Evolutionary conservation across 441 rosid species (phyloP).

Genomic region (Aquilaria agallochum): DNA sequence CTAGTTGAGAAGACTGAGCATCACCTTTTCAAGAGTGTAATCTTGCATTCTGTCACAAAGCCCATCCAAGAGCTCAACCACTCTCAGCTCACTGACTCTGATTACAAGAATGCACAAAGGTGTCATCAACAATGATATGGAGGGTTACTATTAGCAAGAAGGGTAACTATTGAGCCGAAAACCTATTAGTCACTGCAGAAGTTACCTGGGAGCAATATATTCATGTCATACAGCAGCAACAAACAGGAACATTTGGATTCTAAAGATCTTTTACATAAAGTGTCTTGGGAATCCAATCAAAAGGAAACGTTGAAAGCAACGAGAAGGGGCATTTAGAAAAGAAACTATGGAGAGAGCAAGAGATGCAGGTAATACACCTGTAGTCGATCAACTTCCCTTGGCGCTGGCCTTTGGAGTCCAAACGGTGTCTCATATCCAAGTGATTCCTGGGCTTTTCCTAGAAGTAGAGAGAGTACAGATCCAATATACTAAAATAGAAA

Average conservation of each 20-base stretch:
- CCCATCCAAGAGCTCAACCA: constrained; percentile 85
- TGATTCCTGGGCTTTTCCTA: constrained; percentile 95
- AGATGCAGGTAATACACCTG: constrained; percentile 38
- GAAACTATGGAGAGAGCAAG: constrained; percentile 5
- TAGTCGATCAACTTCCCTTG: constrained; percentile 90
- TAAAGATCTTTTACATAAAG: no score
- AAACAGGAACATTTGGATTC: no score
- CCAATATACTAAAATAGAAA: background rate
- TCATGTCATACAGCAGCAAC: background rate
- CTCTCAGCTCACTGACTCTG: constrained; percentile 91
- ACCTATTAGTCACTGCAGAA: background rate
- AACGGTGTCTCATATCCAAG: constrained; percentile 90
- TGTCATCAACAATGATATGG: background rate
- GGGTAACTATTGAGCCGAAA: background rate
- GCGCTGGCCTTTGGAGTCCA: constrained; percentile 90
- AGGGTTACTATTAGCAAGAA: constrained; percentile 5
- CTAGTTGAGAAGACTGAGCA: constrained; percentile 8
- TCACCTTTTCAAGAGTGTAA: constrained; percentile 83
- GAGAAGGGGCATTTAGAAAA: background rate
- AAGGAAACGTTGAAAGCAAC: no score
- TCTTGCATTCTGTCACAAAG: constrained; percentile 94
- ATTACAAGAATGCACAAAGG: constrained; percentile 7
- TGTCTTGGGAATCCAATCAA: no score
- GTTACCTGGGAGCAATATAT: background rate
- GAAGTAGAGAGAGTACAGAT: background rate